Evolutionary conservation across 2,329 filamentous ascomycete species (phyloP), one percentile per base, ranked within the genome.

Genomic region (Fusarium aywerte): DNA sequence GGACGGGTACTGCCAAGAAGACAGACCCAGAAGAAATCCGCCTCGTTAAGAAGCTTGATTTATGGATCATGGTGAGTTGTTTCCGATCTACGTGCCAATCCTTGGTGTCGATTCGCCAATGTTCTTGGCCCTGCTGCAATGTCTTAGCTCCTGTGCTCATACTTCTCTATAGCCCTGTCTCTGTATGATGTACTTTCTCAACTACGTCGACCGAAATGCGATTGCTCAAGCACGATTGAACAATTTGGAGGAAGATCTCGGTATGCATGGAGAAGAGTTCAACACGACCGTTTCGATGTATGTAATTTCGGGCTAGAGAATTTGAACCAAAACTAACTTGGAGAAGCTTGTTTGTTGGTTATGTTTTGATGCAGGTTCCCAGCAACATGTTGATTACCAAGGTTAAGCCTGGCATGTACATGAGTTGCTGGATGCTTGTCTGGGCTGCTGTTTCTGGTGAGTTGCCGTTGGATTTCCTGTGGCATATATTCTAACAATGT

Each of bases 201-300:
- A 53, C n/a, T 53, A 53, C 29, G 50, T 53, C 39, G 81, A 83
- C 36, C 74, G 80, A 29, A 82, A 82, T 38, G 80, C 80, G 40
- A 82, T 84, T 51, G 80, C 80, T 1, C 80, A 82, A 40, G 81
- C 81, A 7, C 78, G 81, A 56, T 68, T 81, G 11, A 84, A 84
- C 4, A 81, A 82, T 11, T 67, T 84, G 5, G 80, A 83, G 58
- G 70, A 78, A 11, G 82, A 88, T 53, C 77, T 88, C 1, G 76
- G 76, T 7, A 85, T 88, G 82, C 76, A 71, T 2, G 84, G 84
- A 13, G 87, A 82, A 4, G 82, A 89, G 54, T 89, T 86, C 70
- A 87, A 85, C 45, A 77, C 77, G 1, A 74, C 78, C 0, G 78
- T 81, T 12, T 80, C 78, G 6, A 79, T 80, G 74, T 77, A 72